phyloP scores from a whole-genome alignment of 306 rosid genomes.

The Lupinus albus region DNA sequence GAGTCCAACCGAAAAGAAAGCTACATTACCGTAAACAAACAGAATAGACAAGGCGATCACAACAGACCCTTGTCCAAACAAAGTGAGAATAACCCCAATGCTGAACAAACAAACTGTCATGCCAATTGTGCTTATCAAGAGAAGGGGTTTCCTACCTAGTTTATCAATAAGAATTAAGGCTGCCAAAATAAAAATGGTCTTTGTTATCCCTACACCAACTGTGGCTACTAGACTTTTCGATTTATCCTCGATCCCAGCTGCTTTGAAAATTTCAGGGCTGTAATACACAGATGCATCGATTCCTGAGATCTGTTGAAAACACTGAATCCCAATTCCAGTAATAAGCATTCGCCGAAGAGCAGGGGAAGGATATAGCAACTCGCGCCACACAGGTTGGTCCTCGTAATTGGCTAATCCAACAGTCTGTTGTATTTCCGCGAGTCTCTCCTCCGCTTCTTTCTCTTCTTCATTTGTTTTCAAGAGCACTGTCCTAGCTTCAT shows the following conservation, averaged over 20 bases:
- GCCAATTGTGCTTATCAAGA: slow-evolving; percentile 83
- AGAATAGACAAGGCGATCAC: slow-evolving; percentile 59
- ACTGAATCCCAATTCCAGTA: slow-evolving; percentile 87
- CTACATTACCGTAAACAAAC: slow-evolving; percentile 89
- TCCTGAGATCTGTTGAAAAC: slow-evolving; percentile 95
- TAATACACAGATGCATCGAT: slow-evolving; percentile 91
- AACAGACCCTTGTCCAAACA: slow-evolving; percentile 58
- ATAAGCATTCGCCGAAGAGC: slow-evolving; percentile 74
- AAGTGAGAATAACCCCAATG: slow-evolving; percentile 52
- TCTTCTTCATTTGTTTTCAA: slow-evolving; percentile 73
- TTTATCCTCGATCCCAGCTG: slow-evolving; percentile 69
- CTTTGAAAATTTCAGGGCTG: slow-evolving; percentile 78
- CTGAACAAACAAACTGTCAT: slow-evolving; percentile 85
- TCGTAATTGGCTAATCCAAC: slow-evolving; percentile 60
- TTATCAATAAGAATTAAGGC: slow-evolving; percentile 79
- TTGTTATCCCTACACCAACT: slow-evolving; percentile 81
- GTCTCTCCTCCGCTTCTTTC: slow-evolving; percentile 84
- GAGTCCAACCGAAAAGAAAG: slow-evolving; percentile 87
- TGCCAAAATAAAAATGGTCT: slow-evolving; percentile 75
- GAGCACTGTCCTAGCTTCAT: slow-evolving; percentile 81
- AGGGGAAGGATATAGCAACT: slow-evolving; percentile 74
- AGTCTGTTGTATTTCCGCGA: slow-evolving; percentile 76
- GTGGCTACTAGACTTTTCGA: slow-evolving; percentile 80
- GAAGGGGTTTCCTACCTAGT: slow-evolving; percentile 84
- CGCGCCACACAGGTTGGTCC: slow-evolving; percentile 70